Conservation (phyloP, 1,139 yeast species). For the Hanseniaspora uvarum region DNA sequence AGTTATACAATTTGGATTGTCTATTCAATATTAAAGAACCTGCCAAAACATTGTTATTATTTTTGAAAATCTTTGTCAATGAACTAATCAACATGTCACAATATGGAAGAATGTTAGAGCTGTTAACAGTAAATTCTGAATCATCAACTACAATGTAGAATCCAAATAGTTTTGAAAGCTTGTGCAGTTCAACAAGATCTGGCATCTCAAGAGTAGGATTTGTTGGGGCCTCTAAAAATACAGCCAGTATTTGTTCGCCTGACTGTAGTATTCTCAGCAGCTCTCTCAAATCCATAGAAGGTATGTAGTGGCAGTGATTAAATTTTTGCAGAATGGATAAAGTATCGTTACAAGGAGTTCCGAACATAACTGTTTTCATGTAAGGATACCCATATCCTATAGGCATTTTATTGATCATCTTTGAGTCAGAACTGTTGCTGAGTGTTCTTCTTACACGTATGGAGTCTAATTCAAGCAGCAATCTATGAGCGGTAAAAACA, state of each 20-base stretch:
- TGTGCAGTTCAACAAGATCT: conserved; percentile 51
- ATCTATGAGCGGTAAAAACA: conserved; percentile 71
- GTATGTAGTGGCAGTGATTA: conserved; percentile 80
- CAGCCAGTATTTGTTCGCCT: conserved; percentile 55
- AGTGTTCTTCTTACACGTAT: conserved; percentile 25
- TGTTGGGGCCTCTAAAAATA: conserved; percentile 89
- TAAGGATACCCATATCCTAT: conserved; percentile 30
- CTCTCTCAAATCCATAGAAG: conserved; percentile 56
- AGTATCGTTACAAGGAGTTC: conserved; percentile 92
- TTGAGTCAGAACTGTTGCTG: background rate
- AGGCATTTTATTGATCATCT: conserved; percentile 11
- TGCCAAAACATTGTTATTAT: conserved; percentile 92
- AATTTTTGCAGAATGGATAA: conserved; percentile 73
- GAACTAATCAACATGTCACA: conserved; percentile 82
- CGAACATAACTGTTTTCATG: conserved; percentile 76
- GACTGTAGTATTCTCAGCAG: conserved; percentile 49
- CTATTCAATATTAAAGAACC: conserved; percentile 81
- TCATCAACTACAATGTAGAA: conserved; percentile 85
- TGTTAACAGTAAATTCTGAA: conserved; percentile 82
- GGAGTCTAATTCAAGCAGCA: conserved; percentile 38
- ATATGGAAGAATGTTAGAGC: conserved; percentile 69
- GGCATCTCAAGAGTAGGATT: conserved; percentile 84
- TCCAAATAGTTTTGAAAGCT: conserved; percentile 55
- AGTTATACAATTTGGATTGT: conserved; percentile 42
- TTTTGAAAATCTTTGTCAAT: conserved; percentile 83